Evolutionary conservation across 208 protist species (phyloP), one percentile per base, ranked within the genome.

Genomic region (Leishmania guyanensis): DNA sequence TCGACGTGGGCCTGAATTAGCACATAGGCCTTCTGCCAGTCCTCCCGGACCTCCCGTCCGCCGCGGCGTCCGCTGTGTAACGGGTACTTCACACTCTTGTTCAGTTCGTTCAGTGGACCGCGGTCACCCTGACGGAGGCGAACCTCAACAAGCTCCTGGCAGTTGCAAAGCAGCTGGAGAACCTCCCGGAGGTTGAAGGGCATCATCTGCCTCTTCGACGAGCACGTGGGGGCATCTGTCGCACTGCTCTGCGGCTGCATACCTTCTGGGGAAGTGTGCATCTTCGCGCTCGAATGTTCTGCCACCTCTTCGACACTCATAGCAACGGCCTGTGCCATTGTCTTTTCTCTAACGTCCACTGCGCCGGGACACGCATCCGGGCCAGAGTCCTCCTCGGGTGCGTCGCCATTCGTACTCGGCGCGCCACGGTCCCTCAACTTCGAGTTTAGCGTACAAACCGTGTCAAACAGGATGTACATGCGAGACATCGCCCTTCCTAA

Each of bases 21-120:
- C 14, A 98, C 83, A 81, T 93, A 97, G 14, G 88, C 82, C 86
- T 98, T 98, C 65, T 98, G 95, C 95, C 95, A 98, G 64, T 96
- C 87, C 79, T 98, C 93, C 2, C 91, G 88, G 39, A 98, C 94
- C 74, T 95, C 92, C 20, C 93, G 84, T 39, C 92, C 90, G 16
- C 92, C 91, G n/a, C 79, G 70, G 26, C 91, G 86, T 6, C 93
- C 92, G 74, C 81, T 91, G 36, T 92, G 88, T 14, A 97, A 53
- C 2, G 93, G 92, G 68, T 88, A 94, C 60, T 87, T 82, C 29
- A 96, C 86, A n/a, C 39, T 62, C 71, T 92, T 94, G 86, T 97
- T 96, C 33, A 97, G 70, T 76, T 92, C 89, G 88, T 97, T 97
- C 51, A 98, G 82, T 17, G 89, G 91, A 39, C 88, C 91, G 22